A percentile compares a stretch with the other conserved stretches of the same genome.
Evolutionary conservation across 305 asterid genomes (phyloP).

Genomic region (Ajuga reptans): DNA sequence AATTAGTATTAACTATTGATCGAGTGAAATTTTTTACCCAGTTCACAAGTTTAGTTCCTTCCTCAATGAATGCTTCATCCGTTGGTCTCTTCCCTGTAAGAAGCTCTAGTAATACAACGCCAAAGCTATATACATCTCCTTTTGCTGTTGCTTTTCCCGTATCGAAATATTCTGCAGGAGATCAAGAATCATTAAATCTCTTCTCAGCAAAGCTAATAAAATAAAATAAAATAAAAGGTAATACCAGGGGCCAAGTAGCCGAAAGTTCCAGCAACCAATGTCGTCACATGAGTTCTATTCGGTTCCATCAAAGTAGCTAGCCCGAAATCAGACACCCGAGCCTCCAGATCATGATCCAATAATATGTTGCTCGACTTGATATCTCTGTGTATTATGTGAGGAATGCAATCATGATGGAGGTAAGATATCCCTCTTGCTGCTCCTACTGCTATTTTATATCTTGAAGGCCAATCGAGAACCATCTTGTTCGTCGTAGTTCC

Average conservation of each 20-base stretch:
- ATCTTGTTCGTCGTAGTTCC: conserved; percentile 49
- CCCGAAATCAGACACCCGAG: conserved; percentile 77
- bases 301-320: conserved; percentile 80
- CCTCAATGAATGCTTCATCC: conserved; percentile 74
- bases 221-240: background rate
- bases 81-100: conserved; percentile 71
- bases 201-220: background rate
- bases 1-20: background rate
- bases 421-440: conserved; percentile 88
- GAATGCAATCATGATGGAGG: conserved; percentile 86
- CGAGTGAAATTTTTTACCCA: conserved; percentile 46
- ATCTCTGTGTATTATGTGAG: conserved; percentile 83
- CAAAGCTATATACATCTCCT: conserved; percentile 90
- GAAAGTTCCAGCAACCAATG: conserved; percentile 80
- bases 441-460: conserved; percentile 76
- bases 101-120: conserved; percentile 83
- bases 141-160: conserved; percentile 80
- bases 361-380: conserved; percentile 79
- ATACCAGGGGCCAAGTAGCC: conserved; percentile 89
- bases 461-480: conserved; percentile 61
- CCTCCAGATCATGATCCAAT: conserved; percentile 65
- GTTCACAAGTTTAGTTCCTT: conserved; percentile 82
- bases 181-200: background rate
- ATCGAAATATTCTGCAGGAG: conserved; percentile 70
- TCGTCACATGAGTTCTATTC: conserved; percentile 72